A percentile compares a stretch with the other conserved stretches of the same genome.
These are phyloP conservation scores for Chlamydomonas sphaeroides DNA, from an alignment of 139 green algal genomes.

Conservation along the genomic window DNA sequence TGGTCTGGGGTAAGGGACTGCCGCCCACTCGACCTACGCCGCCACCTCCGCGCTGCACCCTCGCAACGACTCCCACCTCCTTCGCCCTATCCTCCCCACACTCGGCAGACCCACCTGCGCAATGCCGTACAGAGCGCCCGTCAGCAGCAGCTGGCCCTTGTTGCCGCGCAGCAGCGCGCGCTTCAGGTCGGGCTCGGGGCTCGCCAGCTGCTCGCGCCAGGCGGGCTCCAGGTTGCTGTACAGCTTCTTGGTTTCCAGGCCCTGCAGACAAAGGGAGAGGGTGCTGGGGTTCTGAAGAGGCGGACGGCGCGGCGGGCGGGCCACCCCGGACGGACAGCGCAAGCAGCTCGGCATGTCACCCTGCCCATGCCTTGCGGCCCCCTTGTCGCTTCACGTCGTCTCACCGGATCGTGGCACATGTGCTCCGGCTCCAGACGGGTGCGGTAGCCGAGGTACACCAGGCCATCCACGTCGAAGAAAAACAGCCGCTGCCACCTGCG, in stretches of 20 bases:
- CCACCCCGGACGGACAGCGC: no score
- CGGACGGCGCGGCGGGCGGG: no score
- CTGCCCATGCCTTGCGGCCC: no score
- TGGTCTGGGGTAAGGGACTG: no score
- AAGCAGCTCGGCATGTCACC: no score
- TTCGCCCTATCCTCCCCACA: no score
- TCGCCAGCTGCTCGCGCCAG: constrained; percentile 32
- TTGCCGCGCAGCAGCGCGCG: constrained; percentile 50
- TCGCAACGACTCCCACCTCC: not conserved
- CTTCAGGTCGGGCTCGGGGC: constrained; percentile 42
- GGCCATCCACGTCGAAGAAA: constrained; percentile 44
- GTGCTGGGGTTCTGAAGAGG: no score
- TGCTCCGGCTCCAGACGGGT: constrained; percentile 46
- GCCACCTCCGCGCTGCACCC: no score
- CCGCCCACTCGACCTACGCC: no score
- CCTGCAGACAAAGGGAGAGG: no score
- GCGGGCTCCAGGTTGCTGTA: constrained; percentile 20
- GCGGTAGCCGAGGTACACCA: constrained; percentile 37
- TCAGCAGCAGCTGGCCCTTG: constrained; percentile 42
- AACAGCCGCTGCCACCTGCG: constrained; percentile 10
- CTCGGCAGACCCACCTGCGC: no score
- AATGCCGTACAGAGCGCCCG: constrained; percentile 51
- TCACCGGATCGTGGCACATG: not conserved
- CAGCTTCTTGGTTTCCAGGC: not conserved
- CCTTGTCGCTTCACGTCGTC: no score